These are phyloP conservation scores for Scutellaria barbata DNA, from an alignment of 257 asterid genomes.

Conservation along the genomic window DNA sequence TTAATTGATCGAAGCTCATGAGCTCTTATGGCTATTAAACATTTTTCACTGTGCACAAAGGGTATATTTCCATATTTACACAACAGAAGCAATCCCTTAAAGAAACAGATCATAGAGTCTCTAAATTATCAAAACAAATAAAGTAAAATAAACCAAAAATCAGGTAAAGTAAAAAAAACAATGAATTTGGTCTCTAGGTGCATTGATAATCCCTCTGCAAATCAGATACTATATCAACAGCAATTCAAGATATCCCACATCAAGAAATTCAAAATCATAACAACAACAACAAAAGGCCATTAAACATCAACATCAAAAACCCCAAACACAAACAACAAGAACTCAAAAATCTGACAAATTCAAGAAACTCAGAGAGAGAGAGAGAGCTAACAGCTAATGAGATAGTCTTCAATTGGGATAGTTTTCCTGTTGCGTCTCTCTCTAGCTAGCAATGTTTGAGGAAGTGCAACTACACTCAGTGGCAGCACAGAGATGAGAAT, in stretches of 20 bases:
- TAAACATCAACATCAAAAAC: neutral
- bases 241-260: constrained; percentile 14
- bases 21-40: no score
- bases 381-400: constrained; percentile 52
- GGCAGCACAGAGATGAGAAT: constrained; percentile 68
- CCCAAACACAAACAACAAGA: constrained; percentile 10
- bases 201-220: constrained; percentile 5
- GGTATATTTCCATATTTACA: no score
- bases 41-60: no score
- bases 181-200: neutral
- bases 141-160: no score
- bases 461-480: constrained; percentile 47
- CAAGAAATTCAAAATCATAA: neutral
- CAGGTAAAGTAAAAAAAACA: no score
- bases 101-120: no score
- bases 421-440: constrained; percentile 81
- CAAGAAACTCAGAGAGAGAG: constrained; percentile 15
- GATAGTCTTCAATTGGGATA: constrained; percentile 79
- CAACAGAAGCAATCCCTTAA: no score
- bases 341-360: neutral
- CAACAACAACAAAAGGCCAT: neutral
- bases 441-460: constrained; percentile 73
- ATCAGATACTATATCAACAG: neutral
- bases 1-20: no score
- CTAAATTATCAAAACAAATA: no score